These are phyloP conservation scores for Avena eriantha DNA, from an alignment of 176 grass and related monocot genomes.

Conservation along the genomic window DNA sequence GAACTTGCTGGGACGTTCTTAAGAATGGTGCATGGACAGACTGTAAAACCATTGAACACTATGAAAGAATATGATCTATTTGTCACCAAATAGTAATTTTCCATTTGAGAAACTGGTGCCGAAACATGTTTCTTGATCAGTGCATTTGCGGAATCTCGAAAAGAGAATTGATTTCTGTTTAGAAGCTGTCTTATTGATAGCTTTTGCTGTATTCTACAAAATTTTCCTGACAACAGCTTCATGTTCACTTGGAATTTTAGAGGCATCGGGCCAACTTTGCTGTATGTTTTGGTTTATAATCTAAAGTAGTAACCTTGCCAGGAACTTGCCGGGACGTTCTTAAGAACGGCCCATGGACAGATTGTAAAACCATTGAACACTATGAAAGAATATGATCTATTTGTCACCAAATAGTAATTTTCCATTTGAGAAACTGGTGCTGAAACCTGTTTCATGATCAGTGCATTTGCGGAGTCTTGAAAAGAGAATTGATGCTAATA, in stretches of 20 bases:
- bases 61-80: not conserved
- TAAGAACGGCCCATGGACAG: not conserved
- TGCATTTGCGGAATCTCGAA: not conserved
- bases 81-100: not conserved
- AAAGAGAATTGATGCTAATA: not conserved
- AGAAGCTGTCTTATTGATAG: not conserved
- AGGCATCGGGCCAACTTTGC: not conserved
- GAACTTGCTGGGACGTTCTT: not conserved
- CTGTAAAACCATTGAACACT: not conserved
- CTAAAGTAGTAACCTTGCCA: not conserved
- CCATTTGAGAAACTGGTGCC: slow-evolving; percentile 11
- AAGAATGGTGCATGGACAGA: not conserved
- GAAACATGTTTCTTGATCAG: not conserved
- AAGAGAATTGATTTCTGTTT: slow-evolving; percentile 3
- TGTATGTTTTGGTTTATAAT: not conserved
- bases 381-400: not conserved
- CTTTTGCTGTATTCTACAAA: not conserved
- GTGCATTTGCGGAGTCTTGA: not conserved
- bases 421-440: slow-evolving; percentile 12
- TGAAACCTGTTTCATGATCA: not conserved
- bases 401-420: not conserved
- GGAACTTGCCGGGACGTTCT: not conserved
- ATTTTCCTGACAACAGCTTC: not conserved
- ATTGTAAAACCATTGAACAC: not conserved
- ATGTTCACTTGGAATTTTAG: not conserved